These are phyloP conservation scores for Castanea sativa DNA, from an alignment of 306 rosid species.

Conservation along the genomic window DNA sequence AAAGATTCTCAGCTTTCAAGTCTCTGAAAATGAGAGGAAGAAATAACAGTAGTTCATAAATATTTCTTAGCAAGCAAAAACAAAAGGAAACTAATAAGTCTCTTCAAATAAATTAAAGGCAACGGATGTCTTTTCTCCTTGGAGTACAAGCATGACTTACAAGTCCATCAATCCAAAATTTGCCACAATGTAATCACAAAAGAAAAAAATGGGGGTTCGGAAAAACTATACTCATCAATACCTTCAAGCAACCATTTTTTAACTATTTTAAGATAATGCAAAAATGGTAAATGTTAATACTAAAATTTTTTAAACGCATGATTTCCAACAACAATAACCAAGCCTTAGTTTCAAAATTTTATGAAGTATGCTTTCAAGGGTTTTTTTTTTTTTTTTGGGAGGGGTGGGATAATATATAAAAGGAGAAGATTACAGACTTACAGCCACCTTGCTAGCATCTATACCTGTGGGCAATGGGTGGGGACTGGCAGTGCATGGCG, in stretches of 20 bases:
- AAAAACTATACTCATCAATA: neutral
- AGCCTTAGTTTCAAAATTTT: too few relatives aligned
- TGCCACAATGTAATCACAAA: neutral
- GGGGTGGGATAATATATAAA: neutral
- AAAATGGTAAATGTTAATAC: neutral
- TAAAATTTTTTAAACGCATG: neutral
- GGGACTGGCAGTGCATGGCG: conserved; percentile 90
- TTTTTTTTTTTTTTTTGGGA: too few relatives aligned
- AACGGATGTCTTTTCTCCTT: neutral
- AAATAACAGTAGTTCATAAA: neutral
- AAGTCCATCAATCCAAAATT: neutral
- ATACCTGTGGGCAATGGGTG: conserved; percentile 95
- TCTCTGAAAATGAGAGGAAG: conserved; percentile 49
- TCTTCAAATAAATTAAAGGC: neutral
- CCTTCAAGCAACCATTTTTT: neutral
- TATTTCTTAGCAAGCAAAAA: neutral
- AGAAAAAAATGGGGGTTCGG: neutral
- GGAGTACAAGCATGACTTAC: neutral
- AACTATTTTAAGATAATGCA: neutral
- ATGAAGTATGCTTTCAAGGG: too few relatives aligned
- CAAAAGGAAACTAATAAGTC: neutral
- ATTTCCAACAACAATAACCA: too few relatives aligned
- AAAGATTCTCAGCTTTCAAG: conserved; percentile 89
- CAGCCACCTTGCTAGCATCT: conserved; percentile 7
- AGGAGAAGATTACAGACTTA: neutral